Evolutionary conservation across 805 yeast genomes (phyloP).

Genomic region (Barnettozyma siamensis): DNA sequence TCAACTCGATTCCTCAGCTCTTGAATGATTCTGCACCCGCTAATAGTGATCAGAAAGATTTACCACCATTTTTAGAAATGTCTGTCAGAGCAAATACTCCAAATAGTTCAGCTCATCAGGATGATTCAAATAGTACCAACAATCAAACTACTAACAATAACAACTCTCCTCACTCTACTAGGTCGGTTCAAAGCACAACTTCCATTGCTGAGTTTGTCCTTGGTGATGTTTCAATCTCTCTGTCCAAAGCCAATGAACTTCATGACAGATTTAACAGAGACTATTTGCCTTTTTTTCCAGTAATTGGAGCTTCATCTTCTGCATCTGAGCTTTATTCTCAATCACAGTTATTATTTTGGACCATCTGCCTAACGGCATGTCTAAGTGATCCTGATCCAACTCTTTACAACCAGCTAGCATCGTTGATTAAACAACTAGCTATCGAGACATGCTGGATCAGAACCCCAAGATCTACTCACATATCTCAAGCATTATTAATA

Average conservation of each 20-base stretch:
- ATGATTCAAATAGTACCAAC: background rate
- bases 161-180: constrained; percentile 20
- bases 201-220: constrained; percentile 58
- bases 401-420: constrained; percentile 66
- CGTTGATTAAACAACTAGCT: constrained; percentile 77
- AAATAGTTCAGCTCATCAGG: constrained; percentile 7
- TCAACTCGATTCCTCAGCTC: constrained; percentile 28
- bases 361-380: constrained; percentile 82
- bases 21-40: constrained; percentile 39
- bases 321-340: constrained; percentile 78
- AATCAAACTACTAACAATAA: background rate
- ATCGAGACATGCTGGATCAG: constrained; percentile 90
- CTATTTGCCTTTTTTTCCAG: constrained; percentile 75
- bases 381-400: constrained; percentile 84
- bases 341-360: constrained; percentile 84
- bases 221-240: constrained; percentile 67
- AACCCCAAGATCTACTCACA: constrained; percentile 91
- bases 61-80: constrained; percentile 39
- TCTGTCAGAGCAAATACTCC: constrained; percentile 34
- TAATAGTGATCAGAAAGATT: constrained; percentile 29
- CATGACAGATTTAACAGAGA: constrained; percentile 64
- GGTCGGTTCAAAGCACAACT: constrained; percentile 18
- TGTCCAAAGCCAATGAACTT: constrained; percentile 62
- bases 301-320: constrained; percentile 53
- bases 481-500: constrained; percentile 83